Evolutionary conservation across 345 rosid genomes (phyloP).

Genomic region (Gossypium ekmanianum): DNA sequence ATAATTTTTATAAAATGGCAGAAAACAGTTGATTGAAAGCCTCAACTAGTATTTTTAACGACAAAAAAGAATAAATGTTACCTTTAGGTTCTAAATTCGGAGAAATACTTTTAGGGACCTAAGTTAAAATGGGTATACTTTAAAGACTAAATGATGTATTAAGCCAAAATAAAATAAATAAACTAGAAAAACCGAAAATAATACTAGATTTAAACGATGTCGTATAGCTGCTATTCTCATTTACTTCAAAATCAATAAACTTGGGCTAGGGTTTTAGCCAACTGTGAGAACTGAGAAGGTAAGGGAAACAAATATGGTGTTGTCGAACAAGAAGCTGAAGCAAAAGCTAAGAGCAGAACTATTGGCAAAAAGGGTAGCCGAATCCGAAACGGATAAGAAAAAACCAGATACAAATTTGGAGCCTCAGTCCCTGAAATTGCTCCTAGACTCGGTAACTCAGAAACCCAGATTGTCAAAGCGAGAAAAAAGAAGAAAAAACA

Average conservation of each 20-base stretch:
- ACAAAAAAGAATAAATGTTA: too few relatives aligned
- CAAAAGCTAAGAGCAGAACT: constrained; percentile 58
- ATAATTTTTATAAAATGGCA: too few relatives aligned
- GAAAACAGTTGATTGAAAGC: too few relatives aligned
- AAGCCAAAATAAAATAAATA: too few relatives aligned
- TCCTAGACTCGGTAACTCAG: constrained; percentile 50
- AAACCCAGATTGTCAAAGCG: constrained; percentile 74
- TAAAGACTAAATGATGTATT: too few relatives aligned
- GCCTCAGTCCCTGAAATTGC: constrained; percentile 47
- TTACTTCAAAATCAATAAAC: neutral
- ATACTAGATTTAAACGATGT: neutral
- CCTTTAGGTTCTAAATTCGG: too few relatives aligned
- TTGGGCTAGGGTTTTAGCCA: constrained; percentile 5
- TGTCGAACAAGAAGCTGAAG: constrained; percentile 92
- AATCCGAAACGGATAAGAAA: constrained; percentile 4
- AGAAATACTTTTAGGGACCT: too few relatives aligned
- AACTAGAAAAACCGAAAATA: too few relatives aligned
- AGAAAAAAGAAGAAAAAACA: constrained; percentile 53
- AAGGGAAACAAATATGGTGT: constrained; percentile 44
- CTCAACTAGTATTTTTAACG: too few relatives aligned
- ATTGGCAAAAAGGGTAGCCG: constrained; percentile 37
- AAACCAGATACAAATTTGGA: constrained; percentile 24
- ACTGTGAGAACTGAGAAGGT: neutral
- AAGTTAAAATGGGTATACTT: too few relatives aligned
- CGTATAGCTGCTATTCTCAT: neutral